Base-by-base conservation (phyloP, 371 early-diverging fungal species). In the Rhizopus delemar region DNA sequence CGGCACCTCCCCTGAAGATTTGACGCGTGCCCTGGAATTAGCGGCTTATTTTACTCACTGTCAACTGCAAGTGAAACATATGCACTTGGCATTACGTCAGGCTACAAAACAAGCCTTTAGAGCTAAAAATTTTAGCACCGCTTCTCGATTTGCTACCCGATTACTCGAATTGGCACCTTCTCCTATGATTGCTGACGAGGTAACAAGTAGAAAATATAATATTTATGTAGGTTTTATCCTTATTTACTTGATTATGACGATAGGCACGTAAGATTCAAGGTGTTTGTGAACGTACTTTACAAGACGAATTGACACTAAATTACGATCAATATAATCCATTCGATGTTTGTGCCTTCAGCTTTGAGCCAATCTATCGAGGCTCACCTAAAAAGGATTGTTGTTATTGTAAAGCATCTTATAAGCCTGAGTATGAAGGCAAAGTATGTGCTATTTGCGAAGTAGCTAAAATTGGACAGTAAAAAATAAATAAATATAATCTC, bases 321-420 rank as follows among this genome's bases (percentile, higher is more conserved):
- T 96, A 94, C 73, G 94, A 97, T 71, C 93, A 90, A 70, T 91
- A 90, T 79, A 95, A 93, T 67, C 93, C 96, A 52, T 95, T 96
- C 63, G 86, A 86, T 12, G 78, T 94, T 9, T 95, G 95, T 67
- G 91, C 82, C 13, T 75, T 80, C 34, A 86, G 92, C 8, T 91
- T 81, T 62, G 84, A 89, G 16, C 94, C 96, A 3, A 95, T 97
- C 62, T 92, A 94, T 80, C 82, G 85, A 43, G 94, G 93, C n/a
- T 89, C 89, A 39, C 86, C 90, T 4, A 74, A 80, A 11, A 82
- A 85, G 9, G 70, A 81, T 38, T 98, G 98, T 70, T 86, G 94
- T 29, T 95, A 86, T 83, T 96, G 97, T 78, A 77, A 84, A 43
- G 89, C 96, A 3, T 80, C 88, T 15, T 95, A 88, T 78, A 87